Evolutionary conservation across 495 filamentous ascomycete genomes (phyloP).

Genomic region (Opeltia flavorubescens): DNA sequence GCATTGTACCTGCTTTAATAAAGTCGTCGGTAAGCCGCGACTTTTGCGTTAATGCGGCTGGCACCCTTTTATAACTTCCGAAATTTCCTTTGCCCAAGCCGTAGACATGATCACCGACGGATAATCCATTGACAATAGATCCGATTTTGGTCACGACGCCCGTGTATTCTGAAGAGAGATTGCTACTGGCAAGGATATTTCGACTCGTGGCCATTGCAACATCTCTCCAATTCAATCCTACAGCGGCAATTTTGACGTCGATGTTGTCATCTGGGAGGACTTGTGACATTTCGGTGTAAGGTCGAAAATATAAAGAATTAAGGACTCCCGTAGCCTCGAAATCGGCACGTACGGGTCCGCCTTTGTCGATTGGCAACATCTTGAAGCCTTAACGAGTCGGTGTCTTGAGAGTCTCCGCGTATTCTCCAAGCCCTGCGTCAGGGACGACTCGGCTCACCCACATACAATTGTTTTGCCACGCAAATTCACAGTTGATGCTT

Average conservation of each 20-base stretch:
- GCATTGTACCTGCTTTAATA: background rate
- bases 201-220: background rate
- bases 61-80: background rate
- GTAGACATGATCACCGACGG: background rate
- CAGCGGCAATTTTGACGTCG: background rate
- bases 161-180: background rate
- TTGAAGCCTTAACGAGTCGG: background rate
- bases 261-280: background rate
- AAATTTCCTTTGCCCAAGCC: background rate
- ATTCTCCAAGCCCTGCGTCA: background rate
- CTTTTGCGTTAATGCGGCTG: background rate
- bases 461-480: background rate
- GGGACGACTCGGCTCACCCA: background rate
- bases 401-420: background rate
- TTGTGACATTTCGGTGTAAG: background rate
- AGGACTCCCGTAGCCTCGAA: background rate
- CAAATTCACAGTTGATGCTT: background rate
- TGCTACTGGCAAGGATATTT: background rate
- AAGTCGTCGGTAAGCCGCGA: background rate
- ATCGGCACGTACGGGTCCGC: background rate
- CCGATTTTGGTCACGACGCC: background rate
- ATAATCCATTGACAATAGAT: background rate
- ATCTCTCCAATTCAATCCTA: slow-evolving; percentile 1
- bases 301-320: background rate
- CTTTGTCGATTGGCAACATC: background rate